These are phyloP conservation scores for Penicillium sp. DNA, from an alignment of 2,329 filamentous ascomycete species.

Conservation along the genomic window DNA sequence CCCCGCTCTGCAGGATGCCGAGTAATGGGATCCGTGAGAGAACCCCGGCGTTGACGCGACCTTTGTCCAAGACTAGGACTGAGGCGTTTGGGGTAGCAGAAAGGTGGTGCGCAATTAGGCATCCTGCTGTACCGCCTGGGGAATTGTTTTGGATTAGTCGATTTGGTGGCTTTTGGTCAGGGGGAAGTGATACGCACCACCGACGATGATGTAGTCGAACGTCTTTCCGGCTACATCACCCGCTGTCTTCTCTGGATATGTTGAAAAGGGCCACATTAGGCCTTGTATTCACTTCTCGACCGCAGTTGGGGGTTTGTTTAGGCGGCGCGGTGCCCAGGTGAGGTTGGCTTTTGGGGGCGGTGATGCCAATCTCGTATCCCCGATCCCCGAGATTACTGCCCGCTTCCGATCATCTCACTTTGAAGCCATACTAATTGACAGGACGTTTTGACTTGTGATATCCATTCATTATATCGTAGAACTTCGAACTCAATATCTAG, in stretches of 20 bases:
- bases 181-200: background rate
- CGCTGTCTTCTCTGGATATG: background rate
- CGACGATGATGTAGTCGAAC: slow-evolving; percentile 3
- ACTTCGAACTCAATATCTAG: too few species aligned
- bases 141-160: background rate
- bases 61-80: background rate
- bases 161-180: background rate
- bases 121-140: slow-evolving; percentile 2
- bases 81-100: background rate
- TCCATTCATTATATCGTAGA: background rate
- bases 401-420: background rate
- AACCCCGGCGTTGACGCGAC: background rate
- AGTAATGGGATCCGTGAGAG: background rate
- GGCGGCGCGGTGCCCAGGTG: background rate
- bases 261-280: background rate
- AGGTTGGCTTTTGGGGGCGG: background rate
- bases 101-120: background rate
- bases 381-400: background rate
- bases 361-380: background rate
- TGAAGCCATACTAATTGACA: too few species aligned
- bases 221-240: background rate
- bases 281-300: background rate
- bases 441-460: background rate
- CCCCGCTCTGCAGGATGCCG: background rate
- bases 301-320: background rate